Percentiles rank a stretch among this genome's conserved stretches.
phyloP scores from a whole-genome alignment of 208 protist genomes.

The Leishmania turanica region DNA sequence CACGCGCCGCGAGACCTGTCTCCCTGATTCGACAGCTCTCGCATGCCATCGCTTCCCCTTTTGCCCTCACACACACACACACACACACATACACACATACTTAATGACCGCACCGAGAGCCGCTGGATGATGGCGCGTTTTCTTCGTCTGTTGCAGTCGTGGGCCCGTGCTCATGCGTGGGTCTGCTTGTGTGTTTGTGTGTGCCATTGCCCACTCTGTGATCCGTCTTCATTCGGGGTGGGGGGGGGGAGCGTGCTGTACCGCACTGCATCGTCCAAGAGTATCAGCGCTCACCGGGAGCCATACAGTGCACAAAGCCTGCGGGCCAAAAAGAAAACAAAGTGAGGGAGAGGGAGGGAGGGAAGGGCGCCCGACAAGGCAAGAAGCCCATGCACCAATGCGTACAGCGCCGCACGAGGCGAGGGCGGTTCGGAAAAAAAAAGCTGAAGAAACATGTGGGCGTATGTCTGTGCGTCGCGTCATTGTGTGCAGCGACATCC shows the following conservation, averaged over 20 bases:
- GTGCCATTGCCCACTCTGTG: background rate
- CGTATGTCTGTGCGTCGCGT: too few relatives aligned
- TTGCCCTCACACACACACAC: background rate
- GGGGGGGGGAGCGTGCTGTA: background rate
- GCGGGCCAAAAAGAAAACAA: too few relatives aligned
- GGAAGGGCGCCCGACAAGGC: too few relatives aligned
- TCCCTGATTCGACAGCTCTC: background rate
- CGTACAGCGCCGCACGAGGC: too few relatives aligned
- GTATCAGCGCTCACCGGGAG: too few relatives aligned
- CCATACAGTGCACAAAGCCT: too few relatives aligned
- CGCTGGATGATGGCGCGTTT: background rate
- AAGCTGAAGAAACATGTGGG: too few relatives aligned
- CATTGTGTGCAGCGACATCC: too few relatives aligned
- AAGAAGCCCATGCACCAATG: too few relatives aligned
- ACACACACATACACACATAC: background rate
- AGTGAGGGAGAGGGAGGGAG: too few relatives aligned
- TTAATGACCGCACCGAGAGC: background rate
- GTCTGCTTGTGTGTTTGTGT: background rate
- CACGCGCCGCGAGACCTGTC: slow-evolving; percentile 7
- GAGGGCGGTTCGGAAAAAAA: too few relatives aligned
- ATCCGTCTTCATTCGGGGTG: background rate
- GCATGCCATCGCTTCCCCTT: background rate
- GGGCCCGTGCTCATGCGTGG: background rate
- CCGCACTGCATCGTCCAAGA: background rate
- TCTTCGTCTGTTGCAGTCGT: background rate